Conservation (phyloP, 2,329 filamentous ascomycete species). For the Hortaea sp. region DNA sequence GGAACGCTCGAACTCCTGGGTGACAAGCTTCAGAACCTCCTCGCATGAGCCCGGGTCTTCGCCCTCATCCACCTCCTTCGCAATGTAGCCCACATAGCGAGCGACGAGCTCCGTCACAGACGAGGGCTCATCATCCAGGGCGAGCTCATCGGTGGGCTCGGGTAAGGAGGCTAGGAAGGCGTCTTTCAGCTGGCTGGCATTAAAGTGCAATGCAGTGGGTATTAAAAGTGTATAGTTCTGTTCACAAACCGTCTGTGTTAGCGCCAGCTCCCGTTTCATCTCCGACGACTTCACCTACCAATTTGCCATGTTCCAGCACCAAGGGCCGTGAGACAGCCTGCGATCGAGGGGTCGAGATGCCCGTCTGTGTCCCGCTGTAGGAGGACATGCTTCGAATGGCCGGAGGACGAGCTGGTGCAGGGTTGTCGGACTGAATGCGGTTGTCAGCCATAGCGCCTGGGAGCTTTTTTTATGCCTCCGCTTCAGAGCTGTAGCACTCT, state of each 20-base stretch:
- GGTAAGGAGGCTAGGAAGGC: conserved; percentile 78
- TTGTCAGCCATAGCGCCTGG: neutral
- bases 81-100: conserved; percentile 84
- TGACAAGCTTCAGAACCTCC: conserved; percentile 80
- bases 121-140: conserved; percentile 97
- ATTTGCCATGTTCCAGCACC: conserved; percentile 81
- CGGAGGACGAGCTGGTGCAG: conserved; percentile 2
- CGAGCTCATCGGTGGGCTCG: conserved; percentile 87
- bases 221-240: conserved; percentile 88
- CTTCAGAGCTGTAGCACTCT: too few species aligned
- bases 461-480: too few species aligned
- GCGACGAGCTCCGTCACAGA: conserved; percentile 87
- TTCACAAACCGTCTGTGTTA: too few species aligned
- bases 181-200: conserved; percentile 88
- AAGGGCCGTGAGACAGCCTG: conserved; percentile 86
- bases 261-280: too few species aligned
- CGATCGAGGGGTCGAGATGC: conserved; percentile 91
- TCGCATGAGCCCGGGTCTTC: conserved; percentile 88
- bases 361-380: conserved; percentile 61
- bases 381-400: conserved; percentile 14
- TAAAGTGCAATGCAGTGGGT: conserved; percentile 90
- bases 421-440: conserved; percentile 1
- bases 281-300: conserved; percentile 31
- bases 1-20: conserved; percentile 93
- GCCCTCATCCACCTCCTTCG: conserved; percentile 79